Evolutionary conservation across 176 grass and related monocot genomes (phyloP).

Genomic region (Aegilops tauschii): DNA sequence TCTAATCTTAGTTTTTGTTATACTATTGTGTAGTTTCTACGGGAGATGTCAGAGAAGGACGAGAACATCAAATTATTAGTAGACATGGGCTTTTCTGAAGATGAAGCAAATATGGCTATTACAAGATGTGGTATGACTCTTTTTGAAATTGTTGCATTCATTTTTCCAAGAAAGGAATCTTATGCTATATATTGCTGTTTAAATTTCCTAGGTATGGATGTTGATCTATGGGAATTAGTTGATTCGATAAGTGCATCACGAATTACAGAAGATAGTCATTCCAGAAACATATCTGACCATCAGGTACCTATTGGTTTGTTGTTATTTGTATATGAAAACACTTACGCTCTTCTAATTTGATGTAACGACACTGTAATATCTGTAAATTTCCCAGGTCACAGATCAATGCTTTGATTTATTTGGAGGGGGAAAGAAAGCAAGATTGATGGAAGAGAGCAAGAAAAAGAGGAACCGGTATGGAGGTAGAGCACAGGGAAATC

Average conservation of each 20-base stretch:
- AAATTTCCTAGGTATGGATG: slow-evolving; percentile 49
- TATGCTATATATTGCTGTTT: slow-evolving; percentile 7
- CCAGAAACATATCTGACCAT: slow-evolving; percentile 18
- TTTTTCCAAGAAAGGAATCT: not conserved
- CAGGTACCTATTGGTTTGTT: slow-evolving; percentile 39
- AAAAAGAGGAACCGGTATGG: slow-evolving; percentile 40
- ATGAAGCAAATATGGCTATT: slow-evolving; percentile 35
- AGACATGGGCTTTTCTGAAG: slow-evolving; percentile 62
- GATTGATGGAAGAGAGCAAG: slow-evolving; percentile 1
- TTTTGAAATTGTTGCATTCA: not conserved
- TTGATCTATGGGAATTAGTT: slow-evolving; percentile 50
- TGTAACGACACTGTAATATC: not conserved
- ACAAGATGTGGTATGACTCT: slow-evolving; percentile 70
- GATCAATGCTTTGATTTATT: not conserved
- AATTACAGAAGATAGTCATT: slow-evolving; percentile 15
- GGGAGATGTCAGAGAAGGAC: slow-evolving; percentile 53
- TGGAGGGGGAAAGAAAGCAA: slow-evolving; percentile 14
- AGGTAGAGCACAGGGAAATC: slow-evolving; percentile 23
- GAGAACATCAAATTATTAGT: slow-evolving; percentile 52
- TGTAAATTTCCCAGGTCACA: slow-evolving; percentile 25
- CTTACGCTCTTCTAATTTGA: not conserved
- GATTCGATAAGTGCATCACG: slow-evolving; percentile 74
- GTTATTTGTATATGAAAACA: not conserved
- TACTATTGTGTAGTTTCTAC: slow-evolving; percentile 49
- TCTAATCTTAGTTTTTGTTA: not conserved